These are phyloP conservation scores for Alternaria alternata DNA, from an alignment of 2,329 filamentous ascomycete species.

Conservation along the genomic window DNA sequence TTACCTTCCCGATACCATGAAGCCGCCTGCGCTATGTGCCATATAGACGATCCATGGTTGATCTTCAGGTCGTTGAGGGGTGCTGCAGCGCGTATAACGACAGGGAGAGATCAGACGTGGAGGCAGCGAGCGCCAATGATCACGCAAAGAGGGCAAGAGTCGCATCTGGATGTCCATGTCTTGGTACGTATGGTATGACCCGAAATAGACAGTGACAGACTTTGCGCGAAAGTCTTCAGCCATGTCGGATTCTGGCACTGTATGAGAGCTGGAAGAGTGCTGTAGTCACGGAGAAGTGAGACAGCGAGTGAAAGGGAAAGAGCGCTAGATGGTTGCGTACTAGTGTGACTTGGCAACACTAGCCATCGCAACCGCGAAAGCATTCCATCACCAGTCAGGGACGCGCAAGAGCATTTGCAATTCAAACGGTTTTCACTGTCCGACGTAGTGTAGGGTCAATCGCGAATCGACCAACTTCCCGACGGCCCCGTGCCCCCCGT, in stretches of 20 bases:
- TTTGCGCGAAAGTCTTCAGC: background rate
- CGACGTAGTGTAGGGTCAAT: conserved; percentile 12
- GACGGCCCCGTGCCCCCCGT: conserved; percentile 9
- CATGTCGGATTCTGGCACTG: background rate
- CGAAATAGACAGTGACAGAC: background rate
- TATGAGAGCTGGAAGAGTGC: background rate
- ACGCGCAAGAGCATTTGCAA: conserved; percentile 34
- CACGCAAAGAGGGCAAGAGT: background rate
- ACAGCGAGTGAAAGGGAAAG: conserved; percentile 5
- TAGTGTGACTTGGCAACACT: conserved; percentile 28
- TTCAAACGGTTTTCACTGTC: conserved; percentile 15
- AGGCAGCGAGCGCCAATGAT: background rate
- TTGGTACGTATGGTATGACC: background rate
- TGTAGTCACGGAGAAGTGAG: background rate
- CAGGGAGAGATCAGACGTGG: background rate
- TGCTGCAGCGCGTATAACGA: background rate
- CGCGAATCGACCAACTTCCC: conserved; percentile 2
- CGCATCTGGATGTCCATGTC: background rate
- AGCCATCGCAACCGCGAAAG: conserved; percentile 32
- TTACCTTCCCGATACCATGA: background rate
- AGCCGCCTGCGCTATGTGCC: background rate
- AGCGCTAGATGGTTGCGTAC: background rate
- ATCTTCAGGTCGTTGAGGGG: background rate
- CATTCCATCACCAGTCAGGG: conserved; percentile 33
- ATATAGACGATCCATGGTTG: background rate